Evolutionary conservation across 2,329 filamentous ascomycete genomes (phyloP), one percentile per base, ranked within the genome.

Genomic region (Rhytidhysteron rufulum): DNA sequence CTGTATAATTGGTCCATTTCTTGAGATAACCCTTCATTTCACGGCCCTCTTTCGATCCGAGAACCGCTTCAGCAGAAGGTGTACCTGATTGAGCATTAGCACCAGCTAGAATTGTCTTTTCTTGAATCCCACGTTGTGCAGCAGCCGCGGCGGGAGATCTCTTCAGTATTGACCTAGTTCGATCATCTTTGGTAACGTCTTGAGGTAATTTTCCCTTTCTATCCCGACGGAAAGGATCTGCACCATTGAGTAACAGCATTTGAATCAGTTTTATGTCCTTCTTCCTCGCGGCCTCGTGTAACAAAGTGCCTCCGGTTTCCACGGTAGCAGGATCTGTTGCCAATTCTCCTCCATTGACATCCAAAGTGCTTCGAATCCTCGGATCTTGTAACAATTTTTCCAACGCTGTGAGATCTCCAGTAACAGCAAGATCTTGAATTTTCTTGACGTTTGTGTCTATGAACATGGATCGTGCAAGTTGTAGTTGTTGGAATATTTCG

Each of bases 11-110:
- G 34, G 93, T 98, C 93, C 93, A 98, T 66, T 98, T 98, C 70
- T 96, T 97, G 41, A 98, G 74, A 63, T 97, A 98, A 5, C 93
- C 93, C 70, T 95, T 96, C 87, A 98, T 97, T 67, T 97, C 91
- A 34, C 90, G 79, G 15, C 87, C 86, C 59, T 98, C 93, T 51
- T 91, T 89, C 13, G 86, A 85, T 19, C 85, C 86, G 43, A 79
- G 66, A 13, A 74, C 71, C 35, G 65, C 65, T 27, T 82, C 79
- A 1, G 65, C 66, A n/a, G 79, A 72, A 49, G 86, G 78, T 8
- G 76, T 72, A 13, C 82, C 73, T 19, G 79, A 72, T 7, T 74
- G 69, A 2, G 71, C 68, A 5, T 74, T 75, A 45, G 62, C 84
- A 44, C 86, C 88, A 2, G 89, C 91, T 13, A 98, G 77, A 3